Base-by-base conservation (phyloP, 108 stramenopile genomes). In the Phaeodactylum tricornutum region DNA sequence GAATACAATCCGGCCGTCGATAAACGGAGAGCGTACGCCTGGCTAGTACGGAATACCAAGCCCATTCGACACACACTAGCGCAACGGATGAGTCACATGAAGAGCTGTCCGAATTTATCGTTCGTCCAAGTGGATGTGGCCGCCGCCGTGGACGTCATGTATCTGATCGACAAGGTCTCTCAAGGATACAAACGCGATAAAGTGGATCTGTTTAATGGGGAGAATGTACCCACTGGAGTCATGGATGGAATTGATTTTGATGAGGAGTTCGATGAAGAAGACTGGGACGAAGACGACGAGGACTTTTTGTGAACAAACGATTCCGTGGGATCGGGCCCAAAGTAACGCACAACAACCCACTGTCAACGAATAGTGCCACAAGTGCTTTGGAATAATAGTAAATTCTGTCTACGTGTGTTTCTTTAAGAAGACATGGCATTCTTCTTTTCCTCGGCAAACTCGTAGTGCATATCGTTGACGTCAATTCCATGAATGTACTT, bases 391-490 rank as follows among this genome's bases (percentile, higher is more conserved):
- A n/a, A n/a, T n/a, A n/a, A n/a, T n/a, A n/a, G n/a, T 34, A 34
- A 11, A 9, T 34, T 34, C 33, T 14, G 33, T 34, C 41, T 43
- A 15, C 15, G 41, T 49, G n/a, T 6, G 7, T 20, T n/a, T n/a
- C 2, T 17, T 51, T 68, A 65, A 24, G 71, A 44, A 24, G 52
- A 19, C 86, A 83, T 87, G 46, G 75, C 76, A 51, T 84, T 85
- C 41, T 68, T 50, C 61, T 77, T 75, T 77, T 93, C 92, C 47
- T 93, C 92, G 47, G 60, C 63, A 71, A 69, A 96, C 57, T 97
- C 71, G 64, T 99, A 97, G 68, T 96, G 96, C 87, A 97, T 81
- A 36, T 97, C 95, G 60, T 96, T 94, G 56, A 93, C 92, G 76
- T 99, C 98, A 48, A 89, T 93, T 23, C 94, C 78, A 69, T 90